Percentiles rank a stretch among this genome's conserved stretches.
Evolutionary conservation across 345 rosid genomes (phyloP).

Genomic region (Linum lewisii): DNA sequence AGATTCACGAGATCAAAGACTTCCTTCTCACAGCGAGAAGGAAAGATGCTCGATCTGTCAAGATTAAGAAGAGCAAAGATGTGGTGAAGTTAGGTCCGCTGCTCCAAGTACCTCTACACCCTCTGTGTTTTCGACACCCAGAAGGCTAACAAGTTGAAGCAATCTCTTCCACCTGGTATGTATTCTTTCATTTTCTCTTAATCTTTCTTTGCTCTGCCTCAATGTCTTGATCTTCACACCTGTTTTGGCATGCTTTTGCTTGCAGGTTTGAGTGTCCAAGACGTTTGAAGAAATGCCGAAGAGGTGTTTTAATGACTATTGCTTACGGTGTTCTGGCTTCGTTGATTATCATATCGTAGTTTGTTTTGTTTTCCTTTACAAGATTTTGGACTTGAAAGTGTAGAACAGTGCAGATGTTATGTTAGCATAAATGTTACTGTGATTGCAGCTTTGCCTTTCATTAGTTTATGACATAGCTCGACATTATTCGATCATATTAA

Average conservation of each 20-base stretch:
- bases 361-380: not conserved
- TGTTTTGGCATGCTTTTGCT: not conserved
- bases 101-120: slow-evolving; percentile 1
- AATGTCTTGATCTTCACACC: too few species aligned
- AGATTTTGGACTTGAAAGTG: not conserved
- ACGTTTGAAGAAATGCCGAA: not conserved
- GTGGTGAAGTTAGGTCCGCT: not conserved
- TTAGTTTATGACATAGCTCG: not conserved
- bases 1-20: not conserved
- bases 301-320: not conserved
- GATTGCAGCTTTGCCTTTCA: not conserved
- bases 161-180: not conserved
- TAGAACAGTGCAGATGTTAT: not conserved
- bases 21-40: not conserved
- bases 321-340: not conserved
- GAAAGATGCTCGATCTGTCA: not conserved
- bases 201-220: too few species aligned
- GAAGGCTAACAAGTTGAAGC: not conserved
- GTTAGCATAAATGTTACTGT: not conserved
- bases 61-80: not conserved
- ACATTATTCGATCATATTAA: not conserved
- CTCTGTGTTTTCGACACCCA: not conserved
- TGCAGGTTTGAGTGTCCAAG: not conserved
- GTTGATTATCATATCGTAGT: not conserved
- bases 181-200: not conserved